Evolutionary conservation across 208 protist genomes (phyloP).

Genomic region (Balamuthia mandrillaris): DNA sequence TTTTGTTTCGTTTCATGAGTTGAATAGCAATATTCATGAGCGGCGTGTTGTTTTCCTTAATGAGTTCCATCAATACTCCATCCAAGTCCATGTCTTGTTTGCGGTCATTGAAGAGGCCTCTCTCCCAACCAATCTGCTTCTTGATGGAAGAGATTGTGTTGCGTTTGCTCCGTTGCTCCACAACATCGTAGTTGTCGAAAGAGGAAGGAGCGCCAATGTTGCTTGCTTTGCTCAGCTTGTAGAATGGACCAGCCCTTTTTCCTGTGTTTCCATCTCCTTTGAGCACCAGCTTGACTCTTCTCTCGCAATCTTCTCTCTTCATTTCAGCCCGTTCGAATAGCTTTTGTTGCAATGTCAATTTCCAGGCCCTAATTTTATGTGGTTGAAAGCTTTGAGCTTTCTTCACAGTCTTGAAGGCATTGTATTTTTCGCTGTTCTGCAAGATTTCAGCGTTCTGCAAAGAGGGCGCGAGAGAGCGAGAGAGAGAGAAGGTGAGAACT

Average conservation of each 20-base stretch:
- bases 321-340: neutral
- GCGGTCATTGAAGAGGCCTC: neutral
- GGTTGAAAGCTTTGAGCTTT: neutral
- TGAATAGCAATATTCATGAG: neutral
- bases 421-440: neutral
- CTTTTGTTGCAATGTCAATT: slow-evolving; percentile 1
- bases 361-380: neutral
- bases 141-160: neutral
- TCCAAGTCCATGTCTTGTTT: neutral
- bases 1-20: neutral
- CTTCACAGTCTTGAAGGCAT: neutral
- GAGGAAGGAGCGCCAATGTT: neutral
- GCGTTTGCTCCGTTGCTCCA: neutral
- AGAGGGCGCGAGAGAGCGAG: too few species aligned
- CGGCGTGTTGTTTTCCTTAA: neutral
- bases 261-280: neutral
- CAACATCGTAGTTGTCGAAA: neutral
- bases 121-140: neutral
- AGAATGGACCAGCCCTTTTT: too few species aligned
- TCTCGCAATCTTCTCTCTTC: neutral
- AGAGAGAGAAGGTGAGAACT: too few species aligned
- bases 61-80: neutral
- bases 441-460: neutral
- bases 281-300: neutral
- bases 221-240: neutral